These are phyloP conservation scores for Sporothrix sp. DNA, from an alignment of 2,329 filamentous ascomycete species.

Conservation along the genomic window DNA sequence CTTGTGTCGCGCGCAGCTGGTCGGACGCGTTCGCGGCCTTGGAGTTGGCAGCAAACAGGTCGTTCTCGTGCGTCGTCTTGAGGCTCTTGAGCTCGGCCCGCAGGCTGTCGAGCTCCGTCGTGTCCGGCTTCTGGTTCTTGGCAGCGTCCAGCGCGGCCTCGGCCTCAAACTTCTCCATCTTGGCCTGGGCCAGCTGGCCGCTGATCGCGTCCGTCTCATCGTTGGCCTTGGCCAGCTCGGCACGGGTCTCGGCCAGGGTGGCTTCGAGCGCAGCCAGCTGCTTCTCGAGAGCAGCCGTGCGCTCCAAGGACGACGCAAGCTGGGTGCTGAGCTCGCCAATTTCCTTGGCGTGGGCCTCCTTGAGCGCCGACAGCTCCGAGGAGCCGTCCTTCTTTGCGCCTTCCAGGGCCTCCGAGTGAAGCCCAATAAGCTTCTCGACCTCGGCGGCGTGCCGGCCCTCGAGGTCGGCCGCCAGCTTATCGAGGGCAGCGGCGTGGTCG, in stretches of 20 bases:
- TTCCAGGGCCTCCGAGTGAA: conserved; percentile 37
- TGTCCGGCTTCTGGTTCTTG: conserved; percentile 47
- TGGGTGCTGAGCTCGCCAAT: conserved; percentile 30
- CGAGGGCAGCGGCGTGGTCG: conserved; percentile 27
- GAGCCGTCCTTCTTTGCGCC: conserved; percentile 36
- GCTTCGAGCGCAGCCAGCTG: conserved; percentile 29
- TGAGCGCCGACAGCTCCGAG: conserved; percentile 27
- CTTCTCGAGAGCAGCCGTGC: conserved; percentile 33
- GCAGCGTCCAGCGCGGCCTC: conserved; percentile 51
- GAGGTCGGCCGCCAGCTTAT: conserved; percentile 32
- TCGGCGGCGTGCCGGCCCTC: conserved; percentile 30
- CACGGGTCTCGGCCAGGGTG: conserved; percentile 29
- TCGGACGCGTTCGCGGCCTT: conserved; percentile 30
- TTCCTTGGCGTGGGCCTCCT: conserved; percentile 27
- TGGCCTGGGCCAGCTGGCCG: conserved; percentile 46
- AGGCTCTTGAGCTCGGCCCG: conserved; percentile 39
- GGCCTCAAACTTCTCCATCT: conserved; percentile 50
- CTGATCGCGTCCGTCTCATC: conserved; percentile 40
- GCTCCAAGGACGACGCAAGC: conserved; percentile 28
- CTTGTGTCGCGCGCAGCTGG: conserved; percentile 28
- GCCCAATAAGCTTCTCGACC: conserved; percentile 35
- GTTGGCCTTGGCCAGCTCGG: conserved; percentile 35
- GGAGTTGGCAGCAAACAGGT: conserved; percentile 25
- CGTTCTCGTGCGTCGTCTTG: conserved; percentile 32
- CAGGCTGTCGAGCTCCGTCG: conserved; percentile 42